A percentile compares a stretch with the other conserved stretches of the same genome.
These are phyloP conservation scores for Candida yuanshanica DNA, from an alignment of 805 yeast species.

Conservation along the genomic window DNA sequence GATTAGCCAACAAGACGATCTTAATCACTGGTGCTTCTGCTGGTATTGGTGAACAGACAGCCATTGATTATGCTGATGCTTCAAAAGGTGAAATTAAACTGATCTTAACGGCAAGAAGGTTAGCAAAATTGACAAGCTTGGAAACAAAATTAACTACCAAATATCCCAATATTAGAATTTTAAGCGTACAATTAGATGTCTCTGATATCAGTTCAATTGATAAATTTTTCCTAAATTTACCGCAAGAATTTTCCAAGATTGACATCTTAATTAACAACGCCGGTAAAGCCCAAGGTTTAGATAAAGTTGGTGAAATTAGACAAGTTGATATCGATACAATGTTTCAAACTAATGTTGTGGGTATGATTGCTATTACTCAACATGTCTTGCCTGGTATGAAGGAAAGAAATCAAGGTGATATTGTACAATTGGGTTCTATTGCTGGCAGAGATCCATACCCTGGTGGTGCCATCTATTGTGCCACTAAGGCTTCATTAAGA, in stretches of 20 bases:
- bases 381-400: constrained; percentile 67
- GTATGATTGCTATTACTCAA: constrained; percentile 80
- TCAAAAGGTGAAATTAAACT: constrained; percentile 66
- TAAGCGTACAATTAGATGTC: constrained; percentile 49
- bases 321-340: constrained; percentile 61
- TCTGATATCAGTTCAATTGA: constrained; percentile 46
- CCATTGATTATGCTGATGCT: constrained; percentile 74
- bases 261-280: constrained; percentile 71
- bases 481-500: constrained; percentile 70
- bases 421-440: constrained; percentile 69
- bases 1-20: constrained; percentile 73
- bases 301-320: constrained; percentile 66
- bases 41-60: constrained; percentile 93
- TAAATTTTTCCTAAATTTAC: constrained; percentile 46
- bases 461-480: constrained; percentile 75
- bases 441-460: constrained; percentile 84
- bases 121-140: constrained; percentile 49
- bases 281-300: constrained; percentile 77
- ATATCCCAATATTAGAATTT: constrained; percentile 43
- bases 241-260: constrained; percentile 51
- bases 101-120: constrained; percentile 74
- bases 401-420: constrained; percentile 62
- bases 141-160: constrained; percentile 39
- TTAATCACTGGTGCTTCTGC: constrained; percentile 96
- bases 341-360: constrained; percentile 86